Base-by-base conservation (phyloP, 352 stramenopile species). In the Globisporangium echinulatum region DNA sequence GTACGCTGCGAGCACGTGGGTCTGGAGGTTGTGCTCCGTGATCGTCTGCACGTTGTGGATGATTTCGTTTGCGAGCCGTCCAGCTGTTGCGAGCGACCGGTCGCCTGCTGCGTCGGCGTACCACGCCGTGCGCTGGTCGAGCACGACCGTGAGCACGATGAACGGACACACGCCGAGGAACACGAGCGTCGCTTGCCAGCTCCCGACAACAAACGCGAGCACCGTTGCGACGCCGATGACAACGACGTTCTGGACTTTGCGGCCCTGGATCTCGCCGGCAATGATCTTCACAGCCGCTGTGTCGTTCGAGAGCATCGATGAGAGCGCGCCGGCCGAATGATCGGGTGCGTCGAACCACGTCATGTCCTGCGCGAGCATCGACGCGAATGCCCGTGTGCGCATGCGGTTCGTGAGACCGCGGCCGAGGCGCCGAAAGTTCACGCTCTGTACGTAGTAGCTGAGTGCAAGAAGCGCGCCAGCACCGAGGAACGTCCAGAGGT, bases 201-300 rank as follows among this genome's bases (percentile, higher is more conserved):
- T 83, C 19, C 19, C 56, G 56, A 61, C 79, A 77, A 62, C 65
- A 84, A 53, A 86, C 82, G 5, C 58, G 46, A 86, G 74, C 4
- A 39, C 52, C 11, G 84, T 77, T n/a, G 48, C 76, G 52, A 81
- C 70, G 4, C 48, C 64, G 25, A 85, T 79, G 11, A 88, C 79
- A 15, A 74, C 84, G 39, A 67, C 51, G 2, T 69, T 83, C n/a
- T 80, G 68, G 5, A 94, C 62, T 1, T 49, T 57, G 13, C 75
- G 75, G 54, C 85, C 85, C 25, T 92, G 66, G 0, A 71, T 70
- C 25, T 95, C 87, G 10, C 79, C 77, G 8, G 86, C 88, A 53
- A 88, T 84, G 3, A 77, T 69, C 59, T 94, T 86, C 0, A 96
- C 74, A 5, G 9, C 14, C 14, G 43, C 14, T 0, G 43, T 17